Percentiles rank a stretch among this genome's conserved stretches.
Conservation (phyloP, 1,284 basidiomycete species). For the Moesziomyces sp. region DNA sequence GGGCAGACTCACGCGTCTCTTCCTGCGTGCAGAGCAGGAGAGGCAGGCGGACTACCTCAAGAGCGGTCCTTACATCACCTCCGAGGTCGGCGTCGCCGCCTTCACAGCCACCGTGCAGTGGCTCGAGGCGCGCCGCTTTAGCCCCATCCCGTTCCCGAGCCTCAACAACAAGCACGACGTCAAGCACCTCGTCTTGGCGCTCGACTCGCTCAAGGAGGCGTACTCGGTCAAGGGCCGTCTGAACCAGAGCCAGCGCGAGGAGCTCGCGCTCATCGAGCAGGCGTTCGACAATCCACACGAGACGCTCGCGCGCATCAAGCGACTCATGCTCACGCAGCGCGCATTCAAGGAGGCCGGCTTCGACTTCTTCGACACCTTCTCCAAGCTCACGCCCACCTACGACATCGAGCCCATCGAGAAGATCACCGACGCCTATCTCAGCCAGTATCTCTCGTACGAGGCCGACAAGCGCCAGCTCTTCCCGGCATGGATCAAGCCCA, state of each 20-base stretch:
- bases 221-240: constrained; percentile 67
- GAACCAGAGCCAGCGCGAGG: constrained; percentile 67
- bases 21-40: constrained; percentile 65
- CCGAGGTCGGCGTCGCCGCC: constrained; percentile 65
- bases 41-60: constrained; percentile 67
- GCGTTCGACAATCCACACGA: constrained; percentile 68
- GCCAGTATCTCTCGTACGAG: constrained; percentile 67
- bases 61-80: constrained; percentile 67
- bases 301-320: constrained; percentile 67
- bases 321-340: constrained; percentile 67
- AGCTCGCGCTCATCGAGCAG: constrained; percentile 67
- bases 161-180: constrained; percentile 68
- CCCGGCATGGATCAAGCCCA: constrained; percentile 68
- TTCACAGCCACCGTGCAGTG: constrained; percentile 67
- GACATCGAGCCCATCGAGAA: constrained; percentile 68
- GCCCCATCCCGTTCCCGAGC: constrained; percentile 67
- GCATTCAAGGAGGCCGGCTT: constrained; percentile 67
- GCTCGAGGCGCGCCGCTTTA: constrained; percentile 67
- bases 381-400: constrained; percentile 64
- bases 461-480: constrained; percentile 68
- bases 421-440: constrained; percentile 67
- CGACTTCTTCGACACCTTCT: constrained; percentile 68
- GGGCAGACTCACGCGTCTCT: constrained; percentile 83
- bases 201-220: constrained; percentile 66
- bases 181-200: constrained; percentile 64